Conservation (phyloP, 768 basidiomycete species). For the Punctularia strigosozonata region DNA sequence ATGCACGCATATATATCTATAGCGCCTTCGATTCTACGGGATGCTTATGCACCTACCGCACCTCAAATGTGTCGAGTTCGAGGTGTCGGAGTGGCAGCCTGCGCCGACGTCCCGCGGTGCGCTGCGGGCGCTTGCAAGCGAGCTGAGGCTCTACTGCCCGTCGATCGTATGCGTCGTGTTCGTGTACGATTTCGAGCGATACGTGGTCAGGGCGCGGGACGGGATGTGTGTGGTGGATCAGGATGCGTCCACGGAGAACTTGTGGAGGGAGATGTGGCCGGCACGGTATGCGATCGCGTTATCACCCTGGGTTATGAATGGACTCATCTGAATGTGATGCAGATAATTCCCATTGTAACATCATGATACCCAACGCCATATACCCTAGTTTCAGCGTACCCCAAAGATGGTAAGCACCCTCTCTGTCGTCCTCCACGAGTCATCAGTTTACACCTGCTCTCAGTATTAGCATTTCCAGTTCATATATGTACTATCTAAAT, state of each 20-base stretch:
- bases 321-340: too few relatives aligned
- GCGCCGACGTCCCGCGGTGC: conserved; percentile 39
- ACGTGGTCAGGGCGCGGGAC: conserved; percentile 24
- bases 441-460: too few relatives aligned
- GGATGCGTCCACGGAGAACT: conserved; percentile 10
- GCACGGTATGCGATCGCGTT: too few relatives aligned
- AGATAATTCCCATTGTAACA: too few relatives aligned
- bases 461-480: too few relatives aligned
- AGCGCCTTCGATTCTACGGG: conserved; percentile 56
- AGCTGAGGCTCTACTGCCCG: conserved; percentile 50
- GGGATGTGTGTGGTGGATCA: conserved; percentile 17
- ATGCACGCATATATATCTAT: conserved; percentile 1
- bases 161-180: conserved; percentile 42
- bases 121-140: conserved; percentile 44
- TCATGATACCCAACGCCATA: too few relatives aligned
- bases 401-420: too few relatives aligned
- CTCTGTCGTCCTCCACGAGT: too few relatives aligned
- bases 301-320: too few relatives aligned
- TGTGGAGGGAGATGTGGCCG: conserved; percentile 16
- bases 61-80: conserved; percentile 48
- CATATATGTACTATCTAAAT: too few relatives aligned
- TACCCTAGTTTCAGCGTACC: too few relatives aligned
- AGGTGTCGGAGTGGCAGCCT: conserved; percentile 56
- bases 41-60: conserved; percentile 38
- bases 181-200: conserved; percentile 51